Evolutionary conservation across 805 yeast species (phyloP).

Genomic region (Candida montana): DNA sequence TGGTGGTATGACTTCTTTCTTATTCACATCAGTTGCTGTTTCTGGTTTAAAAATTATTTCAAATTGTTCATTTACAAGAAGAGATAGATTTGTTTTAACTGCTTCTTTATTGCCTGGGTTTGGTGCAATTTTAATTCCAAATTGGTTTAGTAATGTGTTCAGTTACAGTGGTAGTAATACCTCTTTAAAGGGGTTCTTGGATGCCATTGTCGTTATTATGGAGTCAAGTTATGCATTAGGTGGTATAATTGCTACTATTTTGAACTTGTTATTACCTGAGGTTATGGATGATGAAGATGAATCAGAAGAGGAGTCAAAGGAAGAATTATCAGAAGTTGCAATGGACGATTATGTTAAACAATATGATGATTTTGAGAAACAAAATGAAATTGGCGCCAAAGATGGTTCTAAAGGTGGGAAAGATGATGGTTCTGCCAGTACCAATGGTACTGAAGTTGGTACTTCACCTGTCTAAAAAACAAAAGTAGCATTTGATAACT

Average conservation of each 20-base stretch:
- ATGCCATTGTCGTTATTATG: slow-evolving; percentile 65
- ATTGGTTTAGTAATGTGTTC: slow-evolving; percentile 61
- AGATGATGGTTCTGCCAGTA: not conserved
- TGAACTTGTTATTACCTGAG: slow-evolving; percentile 60
- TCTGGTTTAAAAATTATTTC: slow-evolving; percentile 68
- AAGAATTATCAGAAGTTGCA: slow-evolving; percentile 18
- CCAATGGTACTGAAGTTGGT: not conserved
- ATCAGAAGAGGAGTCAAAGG: slow-evolving; percentile 8
- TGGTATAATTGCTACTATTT: slow-evolving; percentile 57
- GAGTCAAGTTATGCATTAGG: slow-evolving; percentile 70
- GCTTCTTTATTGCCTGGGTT: slow-evolving; percentile 60
- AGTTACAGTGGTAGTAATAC: slow-evolving; percentile 59
- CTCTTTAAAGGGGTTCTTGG: slow-evolving; percentile 53
- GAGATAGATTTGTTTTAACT: slow-evolving; percentile 70
- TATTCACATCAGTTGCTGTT: slow-evolving; percentile 71
- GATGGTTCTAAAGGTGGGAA: not conserved
- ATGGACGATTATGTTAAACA: slow-evolving; percentile 23
- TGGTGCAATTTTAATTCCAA: slow-evolving; percentile 58
- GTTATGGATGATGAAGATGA: slow-evolving; percentile 40
- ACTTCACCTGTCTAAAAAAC: not conserved
- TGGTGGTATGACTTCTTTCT: slow-evolving; percentile 84
- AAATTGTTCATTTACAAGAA: slow-evolving; percentile 47
- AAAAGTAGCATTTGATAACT: too few species aligned
- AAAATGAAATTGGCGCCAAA: slow-evolving; percentile 6
- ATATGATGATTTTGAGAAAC: slow-evolving; percentile 21